A percentile compares a stretch with the other conserved stretches of the same genome.
phyloP scores from a whole-genome alignment of 2,329 filamentous ascomycete species.

The Tolypocladium pustulatum region DNA sequence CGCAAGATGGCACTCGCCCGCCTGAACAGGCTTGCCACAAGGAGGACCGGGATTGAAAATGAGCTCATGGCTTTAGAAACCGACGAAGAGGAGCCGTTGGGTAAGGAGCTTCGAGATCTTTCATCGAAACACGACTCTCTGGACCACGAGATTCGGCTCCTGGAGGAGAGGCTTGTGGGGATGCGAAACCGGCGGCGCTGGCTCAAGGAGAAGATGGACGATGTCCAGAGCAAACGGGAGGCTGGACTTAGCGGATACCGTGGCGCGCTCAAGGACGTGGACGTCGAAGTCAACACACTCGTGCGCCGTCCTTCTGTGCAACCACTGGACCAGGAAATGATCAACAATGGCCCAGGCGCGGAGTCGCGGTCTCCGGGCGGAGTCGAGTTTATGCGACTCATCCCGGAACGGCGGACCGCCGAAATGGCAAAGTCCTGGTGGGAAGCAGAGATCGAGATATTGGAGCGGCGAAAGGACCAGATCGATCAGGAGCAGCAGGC shows the following conservation, averaged over 20 bases:
- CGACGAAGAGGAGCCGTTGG: conserved; percentile 47
- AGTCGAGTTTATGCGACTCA: conserved; percentile 47
- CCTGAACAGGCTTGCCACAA: conserved; percentile 40
- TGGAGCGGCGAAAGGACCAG: conserved; percentile 42
- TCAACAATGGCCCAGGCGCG: conserved; percentile 12
- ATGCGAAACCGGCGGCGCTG: conserved; percentile 51
- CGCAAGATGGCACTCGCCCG: conserved; percentile 48
- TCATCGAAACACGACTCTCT: conserved; percentile 41
- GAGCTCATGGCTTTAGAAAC: conserved; percentile 45
- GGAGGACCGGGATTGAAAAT: conserved; percentile 36
- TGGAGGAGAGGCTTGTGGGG: conserved; percentile 53
- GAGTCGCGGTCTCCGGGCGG: conserved; percentile 24
- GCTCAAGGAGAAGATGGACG: conserved; percentile 48
- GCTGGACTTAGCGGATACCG: conserved; percentile 63
- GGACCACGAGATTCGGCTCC: conserved; percentile 51
- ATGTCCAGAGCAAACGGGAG: conserved; percentile 55
- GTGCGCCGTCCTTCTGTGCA: conserved; percentile 46
- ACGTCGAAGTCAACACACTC: conserved; percentile 49
- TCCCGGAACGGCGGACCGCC: conserved; percentile 54
- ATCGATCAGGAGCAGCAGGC: conserved; percentile 54
- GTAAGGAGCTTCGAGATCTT: conserved; percentile 49
- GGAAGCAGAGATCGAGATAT: conserved; percentile 47
- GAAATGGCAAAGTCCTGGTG: conserved; percentile 65
- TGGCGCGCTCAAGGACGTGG: conserved; percentile 54
- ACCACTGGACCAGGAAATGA: conserved; percentile 38